Percentiles rank a stretch among this genome's conserved stretches.
These are phyloP conservation scores for Thalassiosira mediterranea DNA, from an alignment of 352 stramenopile genomes.

Conservation along the genomic window DNA sequence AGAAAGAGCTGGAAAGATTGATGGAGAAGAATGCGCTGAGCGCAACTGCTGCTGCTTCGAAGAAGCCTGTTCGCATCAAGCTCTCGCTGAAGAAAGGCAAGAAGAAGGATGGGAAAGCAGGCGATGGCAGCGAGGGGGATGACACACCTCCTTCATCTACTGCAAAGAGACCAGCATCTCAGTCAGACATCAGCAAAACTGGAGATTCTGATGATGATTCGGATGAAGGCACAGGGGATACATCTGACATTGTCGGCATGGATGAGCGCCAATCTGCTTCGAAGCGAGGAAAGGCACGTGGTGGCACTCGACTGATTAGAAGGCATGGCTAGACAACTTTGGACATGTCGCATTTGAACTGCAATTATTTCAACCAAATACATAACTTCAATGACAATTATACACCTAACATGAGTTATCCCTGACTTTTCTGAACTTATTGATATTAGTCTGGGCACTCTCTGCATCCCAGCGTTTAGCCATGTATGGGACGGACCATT, in stretches of 20 bases:
- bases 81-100: constrained; percentile 71
- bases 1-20: constrained; percentile 73
- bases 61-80: constrained; percentile 78
- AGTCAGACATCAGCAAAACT: constrained; percentile 12
- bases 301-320: constrained; percentile 14
- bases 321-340: not conserved
- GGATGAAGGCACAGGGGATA: constrained; percentile 7
- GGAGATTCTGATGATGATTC: constrained; percentile 22
- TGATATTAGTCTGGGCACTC: too few relatives aligned
- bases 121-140: constrained; percentile 1
- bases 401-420: too few relatives aligned
- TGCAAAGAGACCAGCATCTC: not conserved
- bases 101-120: constrained; percentile 27
- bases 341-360: too few relatives aligned
- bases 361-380: too few relatives aligned
- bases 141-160: constrained; percentile 1
- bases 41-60: constrained; percentile 37
- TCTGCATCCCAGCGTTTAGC: too few relatives aligned
- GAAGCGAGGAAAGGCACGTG: constrained; percentile 9
- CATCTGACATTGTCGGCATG: constrained; percentile 31
- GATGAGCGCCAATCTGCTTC: constrained; percentile 21
- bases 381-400: too few relatives aligned
- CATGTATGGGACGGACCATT: too few relatives aligned
- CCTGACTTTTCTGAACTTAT: too few relatives aligned
- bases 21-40: constrained; percentile 76